Evolutionary conservation across 495 filamentous ascomycete genomes (phyloP), one percentile per base, ranked within the genome.

Genomic region (Penicillium riverlandense): DNA sequence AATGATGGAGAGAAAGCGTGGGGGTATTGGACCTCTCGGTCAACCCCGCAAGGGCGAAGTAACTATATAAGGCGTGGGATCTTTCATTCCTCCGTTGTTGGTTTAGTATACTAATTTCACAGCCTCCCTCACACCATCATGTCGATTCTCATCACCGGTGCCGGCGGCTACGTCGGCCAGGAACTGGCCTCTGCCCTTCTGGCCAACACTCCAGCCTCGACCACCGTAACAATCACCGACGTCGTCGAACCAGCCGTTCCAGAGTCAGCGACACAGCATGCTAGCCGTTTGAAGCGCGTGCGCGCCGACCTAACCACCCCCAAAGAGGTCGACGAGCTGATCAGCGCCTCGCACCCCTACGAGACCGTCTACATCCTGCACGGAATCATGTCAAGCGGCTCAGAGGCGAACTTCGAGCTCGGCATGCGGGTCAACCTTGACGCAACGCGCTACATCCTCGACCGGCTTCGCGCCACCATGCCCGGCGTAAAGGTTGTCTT

Each of bases 371-470:
- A 85, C 67, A 59, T 90, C 42, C 80, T 94, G 52, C 88, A 94
- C 63, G 88, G 88, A 37, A 88, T 94, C 65, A 90, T 91, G 87
- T 88, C 83, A 31, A 77, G 80, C 14, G 84, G 82, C 37, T 72
- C 80, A 12, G 88, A 94, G 58, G 80, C 80, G 16, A 75, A 91
- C 58, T 82, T 86, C 53, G 84, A 88, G 37, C 70, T 86, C 11
- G 86, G 84, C 3, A 71, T 87, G 41, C 61, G 61, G 34, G 85
- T 89, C 40, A 94, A 94, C 59, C 70, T 94, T 30, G 77, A 89
- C 61, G 75, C 82, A n/a, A 80, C 79, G 3, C 70, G 80, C 11
- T 63, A 66, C 28, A 68, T 91, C 35, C 67, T 89, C 28, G 77
- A 87, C 38, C 63, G 69, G 28, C 70, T 89, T 6, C 76, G 79